phyloP scores from a whole-genome alignment of 257 asterid species.

The Gentiana straminea region DNA sequence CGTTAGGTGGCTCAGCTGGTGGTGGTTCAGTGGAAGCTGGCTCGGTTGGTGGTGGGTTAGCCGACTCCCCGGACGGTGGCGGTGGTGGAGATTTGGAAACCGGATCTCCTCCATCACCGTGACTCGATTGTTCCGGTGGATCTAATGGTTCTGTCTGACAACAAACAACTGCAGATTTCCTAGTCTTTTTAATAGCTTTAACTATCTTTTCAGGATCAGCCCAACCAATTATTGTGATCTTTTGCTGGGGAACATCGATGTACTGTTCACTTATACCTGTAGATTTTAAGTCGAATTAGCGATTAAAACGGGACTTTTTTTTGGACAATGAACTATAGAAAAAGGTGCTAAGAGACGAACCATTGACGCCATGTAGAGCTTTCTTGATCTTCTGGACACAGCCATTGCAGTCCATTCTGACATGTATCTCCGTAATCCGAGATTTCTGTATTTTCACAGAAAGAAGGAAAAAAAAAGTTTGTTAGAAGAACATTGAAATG shows the following conservation, averaged over 20 bases:
- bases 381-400: constrained; percentile 83
- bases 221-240: constrained; percentile 62
- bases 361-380: constrained; percentile 55
- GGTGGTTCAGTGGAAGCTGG: constrained; percentile 19
- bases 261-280: constrained; percentile 64
- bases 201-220: constrained; percentile 69
- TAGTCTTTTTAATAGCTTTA: constrained; percentile 67
- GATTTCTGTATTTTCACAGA: constrained; percentile 41
- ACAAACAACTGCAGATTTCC: constrained; percentile 64
- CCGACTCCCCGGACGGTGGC: constrained; percentile 27
- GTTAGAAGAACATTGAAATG: not conserved
- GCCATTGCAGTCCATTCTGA: constrained; percentile 80
- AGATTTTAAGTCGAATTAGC: not conserved
- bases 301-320: not conserved
- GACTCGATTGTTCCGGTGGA: constrained; percentile 29
- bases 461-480: not conserved
- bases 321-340: not conserved
- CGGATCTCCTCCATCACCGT: constrained; percentile 17
- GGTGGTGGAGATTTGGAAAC: constrained; percentile 28
- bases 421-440: constrained; percentile 57
- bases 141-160: constrained; percentile 53
- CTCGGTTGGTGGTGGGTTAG: constrained; percentile 30
- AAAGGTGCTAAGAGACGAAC: constrained; percentile 17
- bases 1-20: constrained; percentile 27
- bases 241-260: constrained; percentile 67